Conservation (phyloP, 1,284 basidiomycete species). For the Apiotrichum akiyoshidainum region DNA sequence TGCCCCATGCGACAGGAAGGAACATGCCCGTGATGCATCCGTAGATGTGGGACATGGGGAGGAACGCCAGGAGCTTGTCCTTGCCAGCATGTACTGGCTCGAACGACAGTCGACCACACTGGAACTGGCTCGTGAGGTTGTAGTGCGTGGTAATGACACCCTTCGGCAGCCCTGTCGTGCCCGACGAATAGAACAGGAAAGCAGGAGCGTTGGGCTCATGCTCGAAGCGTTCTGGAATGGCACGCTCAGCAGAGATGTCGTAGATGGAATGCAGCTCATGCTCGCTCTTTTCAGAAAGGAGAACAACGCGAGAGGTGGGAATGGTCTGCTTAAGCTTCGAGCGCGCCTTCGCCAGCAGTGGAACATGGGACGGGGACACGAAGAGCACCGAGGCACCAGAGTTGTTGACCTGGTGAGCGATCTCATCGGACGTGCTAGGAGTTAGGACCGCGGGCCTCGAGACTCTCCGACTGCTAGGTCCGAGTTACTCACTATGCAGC, state of each 20-base stretch:
- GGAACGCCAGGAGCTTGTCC: slow-evolving; percentile 13
- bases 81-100: background rate
- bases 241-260: slow-evolving; percentile 8
- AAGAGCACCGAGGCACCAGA: slow-evolving; percentile 60
- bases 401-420: slow-evolving; percentile 51
- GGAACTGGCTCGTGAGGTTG: slow-evolving; percentile 11
- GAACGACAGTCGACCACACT: background rate
- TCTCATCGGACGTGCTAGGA: slow-evolving; percentile 15
- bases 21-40: slow-evolving; percentile 53
- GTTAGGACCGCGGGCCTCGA: slow-evolving; percentile 56
- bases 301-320: slow-evolving; percentile 25
- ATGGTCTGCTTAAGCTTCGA: background rate
- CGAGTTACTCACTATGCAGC: slow-evolving; percentile 56
- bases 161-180: slow-evolving; percentile 55
- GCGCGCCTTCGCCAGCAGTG: slow-evolving; percentile 31
- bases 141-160: slow-evolving; percentile 51
- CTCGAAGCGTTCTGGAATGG: slow-evolving; percentile 12
- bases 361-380: slow-evolving; percentile 57
- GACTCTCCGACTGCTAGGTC: slow-evolving; percentile 28
- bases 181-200: slow-evolving; percentile 63
- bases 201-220: slow-evolving; percentile 3
- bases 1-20: slow-evolving; percentile 60
- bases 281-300: slow-evolving; percentile 21
- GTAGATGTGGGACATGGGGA: slow-evolving; percentile 21
- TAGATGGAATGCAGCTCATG: too few relatives aligned